Percentiles rank a stretch among this genome's conserved stretches.
These are phyloP conservation scores for Hirschfeldia incana DNA, from an alignment of 345 rosid genomes.

Conservation along the genomic window DNA sequence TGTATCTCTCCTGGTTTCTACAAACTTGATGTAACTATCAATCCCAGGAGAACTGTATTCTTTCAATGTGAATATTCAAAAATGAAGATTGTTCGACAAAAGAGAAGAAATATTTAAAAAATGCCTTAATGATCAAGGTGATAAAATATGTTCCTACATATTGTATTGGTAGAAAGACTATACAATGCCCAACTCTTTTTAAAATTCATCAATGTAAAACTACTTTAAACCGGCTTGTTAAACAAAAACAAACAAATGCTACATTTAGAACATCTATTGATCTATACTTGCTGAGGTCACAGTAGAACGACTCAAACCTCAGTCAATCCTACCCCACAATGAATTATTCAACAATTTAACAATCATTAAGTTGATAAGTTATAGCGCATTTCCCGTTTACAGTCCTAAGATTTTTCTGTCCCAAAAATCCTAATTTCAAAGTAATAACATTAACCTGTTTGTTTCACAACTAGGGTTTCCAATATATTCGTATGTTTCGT, in stretches of 20 bases:
- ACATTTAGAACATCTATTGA: neutral
- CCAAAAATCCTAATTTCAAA: too few relatives aligned
- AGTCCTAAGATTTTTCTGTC: too few relatives aligned
- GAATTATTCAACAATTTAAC: neutral
- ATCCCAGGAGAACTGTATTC: neutral
- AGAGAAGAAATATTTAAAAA: neutral
- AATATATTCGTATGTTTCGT: too few relatives aligned
- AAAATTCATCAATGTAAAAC: neutral
- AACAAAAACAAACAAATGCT: neutral
- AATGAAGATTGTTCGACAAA: neutral
- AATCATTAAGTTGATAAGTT: neutral
- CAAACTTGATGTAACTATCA: constrained; percentile 12
- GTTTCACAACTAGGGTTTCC: too few relatives aligned
- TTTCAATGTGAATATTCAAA: too few relatives aligned
- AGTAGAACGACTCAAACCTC: neutral
- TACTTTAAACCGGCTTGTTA: neutral
- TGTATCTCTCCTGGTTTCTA: neutral
- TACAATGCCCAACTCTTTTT: neutral
- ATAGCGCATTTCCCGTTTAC: too few relatives aligned
- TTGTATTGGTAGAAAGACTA: too few relatives aligned
- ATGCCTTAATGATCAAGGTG: neutral
- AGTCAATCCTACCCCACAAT: neutral
- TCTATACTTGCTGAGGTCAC: neutral
- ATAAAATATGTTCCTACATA: neutral
- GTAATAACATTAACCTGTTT: too few relatives aligned